Conservation (phyloP, 305 asterid species). For the Plantago coronopus region DNA sequence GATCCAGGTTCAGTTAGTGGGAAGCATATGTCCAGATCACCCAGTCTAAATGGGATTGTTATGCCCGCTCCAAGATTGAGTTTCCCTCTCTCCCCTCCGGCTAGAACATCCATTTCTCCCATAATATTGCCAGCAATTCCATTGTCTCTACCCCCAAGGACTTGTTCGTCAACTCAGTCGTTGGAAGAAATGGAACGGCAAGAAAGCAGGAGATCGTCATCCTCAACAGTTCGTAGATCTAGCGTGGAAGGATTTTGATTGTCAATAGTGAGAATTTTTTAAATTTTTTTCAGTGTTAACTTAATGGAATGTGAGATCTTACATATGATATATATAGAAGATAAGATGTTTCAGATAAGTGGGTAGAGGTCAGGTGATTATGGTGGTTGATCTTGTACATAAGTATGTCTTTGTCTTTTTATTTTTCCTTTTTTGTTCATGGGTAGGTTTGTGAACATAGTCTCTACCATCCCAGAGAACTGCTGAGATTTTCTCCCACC, state of each 20-base stretch:
- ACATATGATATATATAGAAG: slow-evolving; percentile 38
- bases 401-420: slow-evolving; percentile 6
- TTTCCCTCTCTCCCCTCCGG: slow-evolving; percentile 55
- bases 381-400: slow-evolving; percentile 40
- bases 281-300: slow-evolving; percentile 15
- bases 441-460: slow-evolving; percentile 12
- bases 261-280: slow-evolving; percentile 44
- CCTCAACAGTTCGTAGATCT: slow-evolving; percentile 55
- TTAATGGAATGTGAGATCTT: slow-evolving; percentile 36
- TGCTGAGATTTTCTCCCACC: slow-evolving; percentile 10
- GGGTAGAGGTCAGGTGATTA: slow-evolving; percentile 23
- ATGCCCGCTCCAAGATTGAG: slow-evolving; percentile 46
- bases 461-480: slow-evolving; percentile 14
- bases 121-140: slow-evolving; percentile 41
- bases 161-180: slow-evolving; percentile 50
- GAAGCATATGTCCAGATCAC: slow-evolving; percentile 68
- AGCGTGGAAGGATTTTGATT: slow-evolving; percentile 69
- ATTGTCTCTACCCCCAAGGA: slow-evolving; percentile 56
- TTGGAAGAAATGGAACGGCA: slow-evolving; percentile 57
- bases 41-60: slow-evolving; percentile 74
- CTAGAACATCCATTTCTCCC: slow-evolving; percentile 39
- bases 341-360: slow-evolving; percentile 30
- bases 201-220: slow-evolving; percentile 62
- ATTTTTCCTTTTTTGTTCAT: background rate
- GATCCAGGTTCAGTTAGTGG: slow-evolving; percentile 69